phyloP scores from a whole-genome alignment of 345 rosid genomes.

The Heritiera fomes region DNA sequence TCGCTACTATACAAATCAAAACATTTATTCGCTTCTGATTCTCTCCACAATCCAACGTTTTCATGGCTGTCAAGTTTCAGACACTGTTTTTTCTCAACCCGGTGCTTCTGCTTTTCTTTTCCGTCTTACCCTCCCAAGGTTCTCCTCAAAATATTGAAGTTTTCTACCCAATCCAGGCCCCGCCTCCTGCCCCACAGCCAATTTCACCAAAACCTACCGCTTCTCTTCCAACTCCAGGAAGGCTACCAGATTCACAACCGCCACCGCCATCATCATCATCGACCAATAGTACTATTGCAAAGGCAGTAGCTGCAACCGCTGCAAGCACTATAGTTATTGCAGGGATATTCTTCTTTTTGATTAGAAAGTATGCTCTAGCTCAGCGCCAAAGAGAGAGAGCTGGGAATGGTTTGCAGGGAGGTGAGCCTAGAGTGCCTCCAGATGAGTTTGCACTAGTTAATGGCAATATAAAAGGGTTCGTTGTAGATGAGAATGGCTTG shows the following conservation, averaged over 20 bases:
- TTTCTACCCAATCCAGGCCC: conserved; percentile 40
- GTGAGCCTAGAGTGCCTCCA: conserved; percentile 24
- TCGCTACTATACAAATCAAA: neutral
- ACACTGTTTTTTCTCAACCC: conserved; percentile 27
- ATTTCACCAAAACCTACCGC: conserved; percentile 7
- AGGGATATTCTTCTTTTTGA: conserved; percentile 46
- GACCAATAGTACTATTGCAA: conserved; percentile 31
- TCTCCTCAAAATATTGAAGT: conserved; percentile 65
- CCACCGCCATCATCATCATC: conserved; percentile 25
- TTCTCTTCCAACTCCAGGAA: neutral
- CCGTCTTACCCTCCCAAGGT: conserved; percentile 38
- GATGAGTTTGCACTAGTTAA: conserved; percentile 40
- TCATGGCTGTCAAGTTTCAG: conserved; percentile 42
- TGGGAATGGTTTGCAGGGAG: conserved; percentile 22
- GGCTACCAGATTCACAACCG: conserved; percentile 14
- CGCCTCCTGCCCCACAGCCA: conserved; percentile 31
- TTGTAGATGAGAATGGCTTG: conserved; percentile 72
- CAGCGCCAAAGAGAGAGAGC: conserved; percentile 41
- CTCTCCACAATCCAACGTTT: conserved; percentile 20
- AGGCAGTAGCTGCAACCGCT: conserved; percentile 67
- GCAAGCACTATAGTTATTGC: conserved; percentile 58
- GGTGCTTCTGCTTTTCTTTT: conserved; percentile 11
- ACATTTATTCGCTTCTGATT: conserved; percentile 17
- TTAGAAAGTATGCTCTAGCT: conserved; percentile 36
- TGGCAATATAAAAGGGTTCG: conserved; percentile 52